Percentiles rank a stretch among this genome's conserved stretches.
phyloP scores from a whole-genome alignment of 225 moss, liverwort and hornwort genomes.

The Pseudoscleropodium purum region DNA sequence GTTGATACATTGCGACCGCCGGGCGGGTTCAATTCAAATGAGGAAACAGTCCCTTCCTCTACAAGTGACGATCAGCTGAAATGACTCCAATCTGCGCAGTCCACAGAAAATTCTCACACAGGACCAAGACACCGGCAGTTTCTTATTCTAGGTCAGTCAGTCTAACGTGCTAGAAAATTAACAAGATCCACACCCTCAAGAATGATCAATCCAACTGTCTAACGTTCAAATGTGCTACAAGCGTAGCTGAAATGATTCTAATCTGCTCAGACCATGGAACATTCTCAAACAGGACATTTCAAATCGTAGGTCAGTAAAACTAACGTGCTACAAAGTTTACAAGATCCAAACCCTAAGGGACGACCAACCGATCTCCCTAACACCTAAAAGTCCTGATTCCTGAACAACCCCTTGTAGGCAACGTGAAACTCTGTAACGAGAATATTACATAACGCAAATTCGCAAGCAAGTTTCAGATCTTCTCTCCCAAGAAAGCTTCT shows the following conservation, averaged over 20 bases:
- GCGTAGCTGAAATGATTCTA: neutral
- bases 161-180: neutral
- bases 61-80: neutral
- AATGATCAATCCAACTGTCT: neutral
- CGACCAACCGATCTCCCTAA: neutral
- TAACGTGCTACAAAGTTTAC: neutral
- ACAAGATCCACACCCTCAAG: neutral
- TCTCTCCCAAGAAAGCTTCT: neutral
- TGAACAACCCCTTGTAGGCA: neutral
- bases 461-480: neutral
- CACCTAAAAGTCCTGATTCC: neutral
- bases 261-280: neutral
- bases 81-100: neutral
- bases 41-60: neutral
- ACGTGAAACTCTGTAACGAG: neutral
- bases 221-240: neutral
- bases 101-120: neutral
- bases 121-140: neutral
- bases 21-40: neutral
- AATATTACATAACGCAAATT: neutral
- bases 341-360: neutral
- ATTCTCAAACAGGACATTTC: neutral
- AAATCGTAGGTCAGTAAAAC: neutral
- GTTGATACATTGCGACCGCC: constrained; percentile 18
- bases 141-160: neutral